Percentiles rank a stretch among this genome's conserved stretches.
phyloP scores from a whole-genome alignment of 345 rosid genomes.

The Salix arbutifolia region DNA sequence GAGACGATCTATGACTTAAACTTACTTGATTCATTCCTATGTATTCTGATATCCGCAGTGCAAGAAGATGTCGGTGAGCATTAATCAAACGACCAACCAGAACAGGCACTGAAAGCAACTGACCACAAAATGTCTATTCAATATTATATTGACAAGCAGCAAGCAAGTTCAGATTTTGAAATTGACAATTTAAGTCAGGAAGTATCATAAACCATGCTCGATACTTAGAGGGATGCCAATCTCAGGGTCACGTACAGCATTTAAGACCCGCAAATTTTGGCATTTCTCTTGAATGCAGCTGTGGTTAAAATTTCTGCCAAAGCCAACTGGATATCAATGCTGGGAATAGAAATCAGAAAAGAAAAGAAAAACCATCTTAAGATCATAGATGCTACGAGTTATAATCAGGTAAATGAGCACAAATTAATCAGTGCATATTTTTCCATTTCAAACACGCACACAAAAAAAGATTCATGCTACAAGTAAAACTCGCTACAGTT shows the following conservation, averaged over 20 bases:
- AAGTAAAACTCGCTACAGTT: background rate
- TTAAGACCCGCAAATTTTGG: conserved; percentile 83
- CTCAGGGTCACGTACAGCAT: conserved; percentile 71
- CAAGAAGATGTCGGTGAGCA: conserved; percentile 80
- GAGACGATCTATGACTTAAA: background rate
- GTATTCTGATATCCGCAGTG: conserved; percentile 81
- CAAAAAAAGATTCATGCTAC: background rate
- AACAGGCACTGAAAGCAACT: conserved; percentile 82
- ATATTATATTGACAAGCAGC: conserved; percentile 5
- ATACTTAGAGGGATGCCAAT: conserved; percentile 92
- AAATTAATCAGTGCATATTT: background rate
- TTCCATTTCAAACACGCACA: background rate
- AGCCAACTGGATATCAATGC: conserved; percentile 59
- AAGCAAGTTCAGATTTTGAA: conserved; percentile 6
- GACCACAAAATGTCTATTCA: conserved; percentile 30
- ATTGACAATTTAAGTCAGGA: background rate
- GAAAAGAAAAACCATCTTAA: background rate
- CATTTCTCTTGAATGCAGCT: conserved; percentile 88
- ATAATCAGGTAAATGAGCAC: background rate
- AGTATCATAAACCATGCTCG: conserved; percentile 64
- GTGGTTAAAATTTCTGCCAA: conserved; percentile 87
- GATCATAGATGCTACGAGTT: background rate
- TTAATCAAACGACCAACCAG: conserved; percentile 87
- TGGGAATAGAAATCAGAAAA: conserved; percentile 41
- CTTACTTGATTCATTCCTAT: conserved; percentile 89